These are phyloP conservation scores for Apiosordaria backusii DNA, from an alignment of 495 filamentous ascomycete species.

Conservation along the genomic window DNA sequence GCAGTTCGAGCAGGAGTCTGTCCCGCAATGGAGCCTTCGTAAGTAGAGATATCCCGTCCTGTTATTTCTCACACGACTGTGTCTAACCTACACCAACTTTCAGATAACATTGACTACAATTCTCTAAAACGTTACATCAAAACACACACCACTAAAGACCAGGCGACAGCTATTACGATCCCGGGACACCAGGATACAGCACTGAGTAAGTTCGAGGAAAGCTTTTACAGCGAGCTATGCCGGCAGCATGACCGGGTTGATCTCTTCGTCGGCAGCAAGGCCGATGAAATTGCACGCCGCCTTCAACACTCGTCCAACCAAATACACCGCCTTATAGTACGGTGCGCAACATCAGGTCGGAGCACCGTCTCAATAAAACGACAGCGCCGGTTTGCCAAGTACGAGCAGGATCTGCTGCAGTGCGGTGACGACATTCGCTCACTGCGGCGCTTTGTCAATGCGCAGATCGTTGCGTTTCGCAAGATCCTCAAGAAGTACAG, in stretches of 20 bases:
- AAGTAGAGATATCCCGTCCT: slow-evolving; percentile 29
- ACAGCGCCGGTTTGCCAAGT: slow-evolving; percentile 48
- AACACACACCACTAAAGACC: slow-evolving; percentile 57
- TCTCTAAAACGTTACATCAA: slow-evolving; percentile 73
- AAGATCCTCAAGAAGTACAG: slow-evolving; percentile 76
- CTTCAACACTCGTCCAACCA: slow-evolving; percentile 52
- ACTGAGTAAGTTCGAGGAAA: slow-evolving; percentile 56
- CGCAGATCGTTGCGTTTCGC: slow-evolving; percentile 62
- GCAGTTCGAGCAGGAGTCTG: slow-evolving; percentile 72
- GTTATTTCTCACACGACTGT: background rate
- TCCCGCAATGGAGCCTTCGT: slow-evolving; percentile 86
- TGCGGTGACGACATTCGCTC: slow-evolving; percentile 61
- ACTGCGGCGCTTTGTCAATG: slow-evolving; percentile 58
- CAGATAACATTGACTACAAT: slow-evolving; percentile 73
- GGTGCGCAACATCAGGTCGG: slow-evolving; percentile 35
- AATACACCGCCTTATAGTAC: slow-evolving; percentile 46
- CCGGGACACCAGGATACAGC: slow-evolving; percentile 55
- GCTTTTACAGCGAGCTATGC: slow-evolving; percentile 57
- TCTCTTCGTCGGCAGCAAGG: slow-evolving; percentile 68
- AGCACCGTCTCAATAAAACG: slow-evolving; percentile 34
- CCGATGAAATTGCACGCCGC: slow-evolving; percentile 61
- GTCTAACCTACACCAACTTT: background rate
- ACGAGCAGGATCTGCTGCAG: slow-evolving; percentile 41
- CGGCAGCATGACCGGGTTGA: slow-evolving; percentile 65
- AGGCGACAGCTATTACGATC: slow-evolving; percentile 61